phyloP scores from a whole-genome alignment of 2,329 filamentous ascomycete species.

The Hirsutella rhossiliensis region DNA sequence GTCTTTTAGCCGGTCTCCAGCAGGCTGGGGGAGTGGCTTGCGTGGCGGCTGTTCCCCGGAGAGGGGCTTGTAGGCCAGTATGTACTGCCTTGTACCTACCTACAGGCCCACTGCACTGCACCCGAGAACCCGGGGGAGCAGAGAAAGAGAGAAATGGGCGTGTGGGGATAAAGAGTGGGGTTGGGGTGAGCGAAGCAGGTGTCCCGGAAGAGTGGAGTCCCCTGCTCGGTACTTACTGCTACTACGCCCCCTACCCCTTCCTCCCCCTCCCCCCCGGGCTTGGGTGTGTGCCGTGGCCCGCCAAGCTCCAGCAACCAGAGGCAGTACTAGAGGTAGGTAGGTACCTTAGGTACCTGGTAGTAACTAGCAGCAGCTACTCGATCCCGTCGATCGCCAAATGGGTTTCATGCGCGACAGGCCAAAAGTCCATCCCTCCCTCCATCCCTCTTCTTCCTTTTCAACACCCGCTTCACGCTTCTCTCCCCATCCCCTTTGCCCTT shows the following conservation, averaged over 20 bases:
- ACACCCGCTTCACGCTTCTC: constrained; percentile 1
- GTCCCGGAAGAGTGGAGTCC: no score
- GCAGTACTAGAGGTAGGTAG: no score
- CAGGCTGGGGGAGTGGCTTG: neutral
- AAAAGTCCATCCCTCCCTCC: constrained; percentile 16
- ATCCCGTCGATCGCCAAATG: constrained; percentile 19
- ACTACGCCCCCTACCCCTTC: no score
- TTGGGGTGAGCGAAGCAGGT: no score
- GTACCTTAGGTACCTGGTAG: no score
- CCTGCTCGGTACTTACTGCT: no score
- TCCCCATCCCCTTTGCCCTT: constrained; percentile 1
- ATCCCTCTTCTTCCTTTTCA: constrained; percentile 5
- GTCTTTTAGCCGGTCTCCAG: neutral
- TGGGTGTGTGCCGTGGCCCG: neutral
- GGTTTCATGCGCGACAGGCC: constrained; percentile 18
- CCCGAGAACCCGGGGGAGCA: neutral
- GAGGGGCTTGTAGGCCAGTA: neutral
- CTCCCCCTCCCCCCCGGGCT: neutral
- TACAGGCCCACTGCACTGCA: neutral
- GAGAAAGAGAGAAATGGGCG: neutral
- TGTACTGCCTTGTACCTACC: neutral
- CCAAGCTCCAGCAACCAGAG: neutral
- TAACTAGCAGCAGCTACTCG: constrained; percentile 12
- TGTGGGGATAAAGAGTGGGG: no score
- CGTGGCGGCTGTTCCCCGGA: neutral